These are phyloP conservation scores for Erigeron philadelphicus DNA, from an alignment of 140 eudicot genomes.

Conservation along the genomic window DNA sequence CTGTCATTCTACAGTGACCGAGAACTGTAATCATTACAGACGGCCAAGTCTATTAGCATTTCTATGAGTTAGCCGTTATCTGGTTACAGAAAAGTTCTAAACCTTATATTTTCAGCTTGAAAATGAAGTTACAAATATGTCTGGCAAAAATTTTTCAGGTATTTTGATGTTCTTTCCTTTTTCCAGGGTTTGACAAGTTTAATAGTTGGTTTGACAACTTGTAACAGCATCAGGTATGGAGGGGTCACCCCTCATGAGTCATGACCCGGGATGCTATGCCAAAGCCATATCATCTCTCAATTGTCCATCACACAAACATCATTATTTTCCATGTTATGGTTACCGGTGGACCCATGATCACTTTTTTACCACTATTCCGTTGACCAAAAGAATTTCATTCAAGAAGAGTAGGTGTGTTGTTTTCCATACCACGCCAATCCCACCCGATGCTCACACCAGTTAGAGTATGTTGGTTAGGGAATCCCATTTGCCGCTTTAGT, in stretches of 20 bases:
- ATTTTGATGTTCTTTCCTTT: background rate
- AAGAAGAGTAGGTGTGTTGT: background rate
- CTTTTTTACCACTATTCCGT: too few species aligned
- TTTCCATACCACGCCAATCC: background rate
- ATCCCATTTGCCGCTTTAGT: background rate
- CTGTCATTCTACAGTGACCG: constrained; percentile 3
- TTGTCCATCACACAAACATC: too few species aligned
- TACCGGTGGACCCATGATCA: too few species aligned
- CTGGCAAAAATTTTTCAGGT: background rate
- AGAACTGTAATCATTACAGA: constrained; percentile 2
- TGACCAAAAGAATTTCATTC: too few species aligned
- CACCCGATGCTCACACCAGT: background rate
- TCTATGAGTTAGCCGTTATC: background rate
- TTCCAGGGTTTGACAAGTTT: background rate
- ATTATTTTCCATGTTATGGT: too few species aligned
- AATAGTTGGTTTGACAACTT: too few species aligned
- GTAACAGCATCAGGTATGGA: too few species aligned
- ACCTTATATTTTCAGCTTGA: background rate
- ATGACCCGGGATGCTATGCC: too few species aligned
- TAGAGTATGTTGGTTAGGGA: too few species aligned
- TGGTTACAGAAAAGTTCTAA: background rate
- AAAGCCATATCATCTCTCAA: too few species aligned
- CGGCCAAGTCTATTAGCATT: background rate
- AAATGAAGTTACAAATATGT: background rate
- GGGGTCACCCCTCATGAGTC: too few species aligned